These are phyloP conservation scores for Beauveria brongniartii DNA, from an alignment of 2,329 filamentous ascomycete genomes.

Conservation along the genomic window DNA sequence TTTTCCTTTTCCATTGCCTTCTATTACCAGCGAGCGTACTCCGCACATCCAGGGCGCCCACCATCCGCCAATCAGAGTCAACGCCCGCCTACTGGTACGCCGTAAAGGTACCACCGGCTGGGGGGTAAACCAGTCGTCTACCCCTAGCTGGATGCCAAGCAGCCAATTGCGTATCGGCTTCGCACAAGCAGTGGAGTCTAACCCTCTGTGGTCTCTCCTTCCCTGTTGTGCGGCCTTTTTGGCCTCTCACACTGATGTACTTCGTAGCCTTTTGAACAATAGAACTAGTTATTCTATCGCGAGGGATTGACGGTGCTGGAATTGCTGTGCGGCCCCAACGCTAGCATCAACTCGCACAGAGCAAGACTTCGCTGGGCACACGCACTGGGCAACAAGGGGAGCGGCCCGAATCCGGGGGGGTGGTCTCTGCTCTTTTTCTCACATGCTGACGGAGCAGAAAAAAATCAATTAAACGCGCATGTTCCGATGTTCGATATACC, in stretches of 20 bases:
- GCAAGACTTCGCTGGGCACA: too few relatives aligned
- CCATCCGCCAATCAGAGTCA: not conserved
- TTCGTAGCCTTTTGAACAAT: not conserved
- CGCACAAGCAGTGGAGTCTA: not conserved
- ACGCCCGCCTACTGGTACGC: not conserved
- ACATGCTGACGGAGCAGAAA: not conserved
- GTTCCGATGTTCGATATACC: not conserved
- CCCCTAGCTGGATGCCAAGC: not conserved
- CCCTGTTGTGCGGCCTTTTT: not conserved
- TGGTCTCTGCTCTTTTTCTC: slow-evolving; percentile 1
- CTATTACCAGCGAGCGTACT: too few relatives aligned
- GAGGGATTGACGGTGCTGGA: not conserved
- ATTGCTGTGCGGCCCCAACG: not conserved
- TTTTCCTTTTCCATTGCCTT: too few relatives aligned
- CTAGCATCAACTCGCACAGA: not conserved
- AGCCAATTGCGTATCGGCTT: not conserved
- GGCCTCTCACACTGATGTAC: not conserved
- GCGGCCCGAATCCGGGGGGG: too few relatives aligned
- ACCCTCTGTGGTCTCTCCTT: not conserved
- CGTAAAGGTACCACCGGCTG: not conserved
- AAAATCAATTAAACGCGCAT: not conserved
- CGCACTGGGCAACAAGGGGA: too few relatives aligned
- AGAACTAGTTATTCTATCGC: too few relatives aligned
- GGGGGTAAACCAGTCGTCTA: not conserved
- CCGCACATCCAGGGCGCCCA: not conserved